Conservation (phyloP, 495 filamentous ascomycete genomes). For the Penicillium ochrochloron region DNA sequence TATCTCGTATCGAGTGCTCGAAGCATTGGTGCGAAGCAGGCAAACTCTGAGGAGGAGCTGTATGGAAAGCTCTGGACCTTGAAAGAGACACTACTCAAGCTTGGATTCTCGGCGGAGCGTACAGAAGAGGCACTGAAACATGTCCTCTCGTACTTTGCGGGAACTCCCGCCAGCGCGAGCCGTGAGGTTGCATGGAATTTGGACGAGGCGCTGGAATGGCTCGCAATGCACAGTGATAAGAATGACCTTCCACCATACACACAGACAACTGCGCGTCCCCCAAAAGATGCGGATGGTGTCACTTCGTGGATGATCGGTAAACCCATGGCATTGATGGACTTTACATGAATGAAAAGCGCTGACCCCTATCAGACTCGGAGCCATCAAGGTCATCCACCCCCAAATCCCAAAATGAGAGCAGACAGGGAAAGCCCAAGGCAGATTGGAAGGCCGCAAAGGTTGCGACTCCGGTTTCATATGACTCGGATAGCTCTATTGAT, state of each 20-base stretch:
- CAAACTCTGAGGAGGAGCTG: conserved; percentile 69
- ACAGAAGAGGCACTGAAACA: conserved; percentile 68
- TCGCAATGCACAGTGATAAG: conserved; percentile 70
- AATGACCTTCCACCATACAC: conserved; percentile 76
- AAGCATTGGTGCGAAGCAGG: conserved; percentile 34
- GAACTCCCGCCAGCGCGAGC: conserved; percentile 49
- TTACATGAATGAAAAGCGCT: conserved; percentile 29
- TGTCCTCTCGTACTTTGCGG: conserved; percentile 61
- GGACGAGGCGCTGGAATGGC: conserved; percentile 85
- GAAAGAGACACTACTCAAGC: conserved; percentile 64
- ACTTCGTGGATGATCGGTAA: conserved; percentile 54
- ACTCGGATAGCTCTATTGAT: conserved; percentile 60
- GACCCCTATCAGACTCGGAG: conserved; percentile 40
- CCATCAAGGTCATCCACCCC: conserved; percentile 40
- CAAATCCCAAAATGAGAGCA: conserved; percentile 30
- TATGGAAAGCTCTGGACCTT: conserved; percentile 80
- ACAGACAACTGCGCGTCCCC: conserved; percentile 35
- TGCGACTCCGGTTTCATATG: conserved; percentile 38
- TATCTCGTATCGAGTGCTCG: conserved; percentile 37
- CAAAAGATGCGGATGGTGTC: conserved; percentile 42
- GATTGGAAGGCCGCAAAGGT: conserved; percentile 34
- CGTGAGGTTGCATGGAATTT: conserved; percentile 82
- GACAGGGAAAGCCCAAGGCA: conserved; percentile 34
- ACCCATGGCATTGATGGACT: conserved; percentile 25
- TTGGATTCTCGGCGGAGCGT: conserved; percentile 67